Evolutionary conservation across 129 eudicot species (phyloP).

Genomic region (Chrysanthemum lavandulifolium): DNA sequence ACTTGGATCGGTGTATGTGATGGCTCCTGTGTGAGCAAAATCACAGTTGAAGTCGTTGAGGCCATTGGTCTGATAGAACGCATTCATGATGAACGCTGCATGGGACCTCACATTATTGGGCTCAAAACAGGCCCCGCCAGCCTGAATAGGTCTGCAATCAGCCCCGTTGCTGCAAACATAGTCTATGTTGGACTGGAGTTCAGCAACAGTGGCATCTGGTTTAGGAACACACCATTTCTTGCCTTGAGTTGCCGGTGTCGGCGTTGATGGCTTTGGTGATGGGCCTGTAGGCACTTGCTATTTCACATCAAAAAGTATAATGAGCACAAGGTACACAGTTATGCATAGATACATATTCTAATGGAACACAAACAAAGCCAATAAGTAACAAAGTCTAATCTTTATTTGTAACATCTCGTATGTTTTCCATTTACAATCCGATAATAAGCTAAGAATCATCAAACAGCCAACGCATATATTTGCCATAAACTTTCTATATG

Average conservation of each 20-base stretch:
- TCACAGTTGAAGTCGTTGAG: conserved; percentile 69
- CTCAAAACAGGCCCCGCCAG: conserved; percentile 74
- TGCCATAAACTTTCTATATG: too few species aligned
- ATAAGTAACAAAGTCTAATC: background rate
- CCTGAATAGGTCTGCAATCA: conserved; percentile 68
- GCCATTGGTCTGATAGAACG: conserved; percentile 71
- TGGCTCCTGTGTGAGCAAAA: conserved; percentile 56
- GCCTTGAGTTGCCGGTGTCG: conserved; percentile 31
- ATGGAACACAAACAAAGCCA: background rate
- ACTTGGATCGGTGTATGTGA: conserved; percentile 73
- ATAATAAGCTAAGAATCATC: background rate
- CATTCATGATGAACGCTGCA: conserved; percentile 71
- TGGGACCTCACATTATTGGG: conserved; percentile 65
- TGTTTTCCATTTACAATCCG: background rate
- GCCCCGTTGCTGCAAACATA: conserved; percentile 80
- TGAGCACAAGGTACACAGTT: conserved; percentile 3
- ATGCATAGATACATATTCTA: background rate
- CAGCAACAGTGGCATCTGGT: conserved; percentile 53
- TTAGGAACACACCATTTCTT: conserved; percentile 82
- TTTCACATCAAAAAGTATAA: conserved; percentile 13
- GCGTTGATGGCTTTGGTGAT: conserved; percentile 41
- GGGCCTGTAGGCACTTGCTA: conserved; percentile 35
- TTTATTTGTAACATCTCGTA: conserved; percentile 2
- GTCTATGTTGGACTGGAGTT: conserved; percentile 64
- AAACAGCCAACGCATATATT: too few species aligned